Evolutionary conservation across 2,329 filamentous ascomycete genomes (phyloP).

Genomic region (Aspergillus eucalypticola): DNA sequence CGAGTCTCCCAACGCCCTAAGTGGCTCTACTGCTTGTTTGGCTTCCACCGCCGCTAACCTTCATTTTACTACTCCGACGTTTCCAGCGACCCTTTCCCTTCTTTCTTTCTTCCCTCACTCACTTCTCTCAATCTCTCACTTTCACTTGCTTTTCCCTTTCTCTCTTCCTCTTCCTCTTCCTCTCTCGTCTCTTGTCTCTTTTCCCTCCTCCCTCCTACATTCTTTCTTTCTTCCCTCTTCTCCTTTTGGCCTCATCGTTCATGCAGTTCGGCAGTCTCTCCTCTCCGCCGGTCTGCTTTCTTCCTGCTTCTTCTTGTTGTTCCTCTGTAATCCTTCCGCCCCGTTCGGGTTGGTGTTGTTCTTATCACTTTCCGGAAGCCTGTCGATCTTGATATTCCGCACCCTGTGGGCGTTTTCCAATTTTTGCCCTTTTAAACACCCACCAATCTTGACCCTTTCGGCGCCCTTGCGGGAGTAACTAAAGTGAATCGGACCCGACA

Average conservation of each 20-base stretch:
- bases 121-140: not conserved
- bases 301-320: slow-evolving; percentile 16
- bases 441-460: slow-evolving; percentile 14
- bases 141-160: slow-evolving; percentile 4
- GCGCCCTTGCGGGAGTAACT: slow-evolving; percentile 22
- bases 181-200: slow-evolving; percentile 9
- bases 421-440: slow-evolving; percentile 13
- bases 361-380: slow-evolving; percentile 14
- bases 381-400: slow-evolving; percentile 24
- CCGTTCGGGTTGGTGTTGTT: slow-evolving; percentile 10
- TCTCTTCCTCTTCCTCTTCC: slow-evolving; percentile 10
- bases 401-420: slow-evolving; percentile 12
- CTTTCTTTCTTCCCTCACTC: slow-evolving; percentile 10
- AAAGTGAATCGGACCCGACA: slow-evolving; percentile 4
- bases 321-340: slow-evolving; percentile 7
- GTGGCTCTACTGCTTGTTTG: slow-evolving; percentile 36
- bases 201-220: slow-evolving; percentile 6
- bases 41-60: slow-evolving; percentile 24
- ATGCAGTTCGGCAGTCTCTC: not conserved
- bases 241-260: not conserved
- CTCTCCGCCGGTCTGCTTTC: not conserved
- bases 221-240: not conserved
- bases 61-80: slow-evolving; percentile 21
- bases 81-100: slow-evolving; percentile 15
- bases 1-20: slow-evolving; percentile 20